Conservation (phyloP, 306 rosid genomes). For the Corylus americana region DNA sequence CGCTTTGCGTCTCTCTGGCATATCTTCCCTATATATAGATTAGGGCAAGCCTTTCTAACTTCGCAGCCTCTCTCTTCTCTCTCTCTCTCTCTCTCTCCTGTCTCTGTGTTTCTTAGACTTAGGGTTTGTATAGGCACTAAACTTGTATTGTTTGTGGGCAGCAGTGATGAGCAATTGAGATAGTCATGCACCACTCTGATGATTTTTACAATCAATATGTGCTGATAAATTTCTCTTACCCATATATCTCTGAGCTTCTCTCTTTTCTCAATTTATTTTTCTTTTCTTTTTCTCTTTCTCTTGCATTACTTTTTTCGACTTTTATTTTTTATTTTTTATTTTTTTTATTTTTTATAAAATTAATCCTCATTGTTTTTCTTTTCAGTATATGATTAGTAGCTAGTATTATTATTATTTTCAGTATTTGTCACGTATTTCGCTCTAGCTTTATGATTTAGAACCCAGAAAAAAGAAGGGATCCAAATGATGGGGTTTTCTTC, state of each 20-base stretch:
- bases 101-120: background rate
- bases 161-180: conserved; percentile 69
- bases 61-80: background rate
- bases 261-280: background rate
- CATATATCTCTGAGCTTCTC: conserved; percentile 35
- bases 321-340: no score
- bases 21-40: background rate
- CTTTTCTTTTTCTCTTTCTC: background rate
- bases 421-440: background rate
- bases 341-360: no score
- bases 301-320: background rate
- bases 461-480: conserved; percentile 19
- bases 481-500: conserved; percentile 64
- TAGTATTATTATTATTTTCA: background rate
- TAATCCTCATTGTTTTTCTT: no score
- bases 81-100: no score
- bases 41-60: background rate
- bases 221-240: conserved; percentile 83
- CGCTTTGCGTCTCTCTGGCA: background rate
- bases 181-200: conserved; percentile 98
- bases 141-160: background rate
- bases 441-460: background rate
- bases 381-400: no score
- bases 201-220: conserved; percentile 37
- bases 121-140: background rate